Percentiles rank a stretch among this genome's conserved stretches.
These are phyloP conservation scores for Rutstroemia sp. DNA, from an alignment of 2,329 filamentous ascomycete genomes.

Conservation along the genomic window DNA sequence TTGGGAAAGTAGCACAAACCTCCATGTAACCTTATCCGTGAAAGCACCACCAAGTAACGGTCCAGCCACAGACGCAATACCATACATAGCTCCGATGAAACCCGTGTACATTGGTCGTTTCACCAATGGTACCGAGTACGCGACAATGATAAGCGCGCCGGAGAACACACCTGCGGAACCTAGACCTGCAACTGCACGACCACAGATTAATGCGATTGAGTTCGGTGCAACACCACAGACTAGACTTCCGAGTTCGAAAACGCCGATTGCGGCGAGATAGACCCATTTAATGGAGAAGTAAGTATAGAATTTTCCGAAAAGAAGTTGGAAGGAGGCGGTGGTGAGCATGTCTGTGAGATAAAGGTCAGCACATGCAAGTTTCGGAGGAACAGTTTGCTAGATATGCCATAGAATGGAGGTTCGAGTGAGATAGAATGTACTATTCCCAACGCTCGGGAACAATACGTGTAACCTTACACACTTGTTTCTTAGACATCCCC, in stretches of 20 bases:
- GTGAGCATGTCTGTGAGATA: constrained; percentile 1
- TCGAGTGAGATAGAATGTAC: too few relatives aligned
- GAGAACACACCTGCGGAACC: constrained; percentile 22
- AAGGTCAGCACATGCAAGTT: too few relatives aligned
- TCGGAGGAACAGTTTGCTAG: too few relatives aligned
- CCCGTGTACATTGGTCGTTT: constrained; percentile 13
- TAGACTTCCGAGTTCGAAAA: constrained; percentile 31
- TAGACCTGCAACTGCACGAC: constrained; percentile 29
- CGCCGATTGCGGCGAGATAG: constrained; percentile 27
- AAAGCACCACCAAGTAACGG: constrained; percentile 30
- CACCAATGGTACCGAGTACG: constrained; percentile 12
- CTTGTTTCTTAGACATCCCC: background rate
- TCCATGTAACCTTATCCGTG: constrained; percentile 31
- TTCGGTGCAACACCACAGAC: constrained; percentile 31
- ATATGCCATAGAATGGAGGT: too few relatives aligned
- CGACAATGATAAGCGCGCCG: constrained; percentile 25
- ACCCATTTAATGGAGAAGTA: constrained; percentile 29
- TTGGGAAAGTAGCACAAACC: background rate
- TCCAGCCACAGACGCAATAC: constrained; percentile 15
- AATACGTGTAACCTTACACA: background rate
- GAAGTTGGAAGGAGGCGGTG: constrained; percentile 16
- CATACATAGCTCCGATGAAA: constrained; percentile 41
- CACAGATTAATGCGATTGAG: constrained; percentile 30
- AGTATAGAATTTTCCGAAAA: constrained; percentile 30
- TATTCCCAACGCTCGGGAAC: too few relatives aligned